These are phyloP conservation scores for Lobulomyces angularis DNA, from an alignment of 192 early-diverging fungal genomes.

Conservation along the genomic window DNA sequence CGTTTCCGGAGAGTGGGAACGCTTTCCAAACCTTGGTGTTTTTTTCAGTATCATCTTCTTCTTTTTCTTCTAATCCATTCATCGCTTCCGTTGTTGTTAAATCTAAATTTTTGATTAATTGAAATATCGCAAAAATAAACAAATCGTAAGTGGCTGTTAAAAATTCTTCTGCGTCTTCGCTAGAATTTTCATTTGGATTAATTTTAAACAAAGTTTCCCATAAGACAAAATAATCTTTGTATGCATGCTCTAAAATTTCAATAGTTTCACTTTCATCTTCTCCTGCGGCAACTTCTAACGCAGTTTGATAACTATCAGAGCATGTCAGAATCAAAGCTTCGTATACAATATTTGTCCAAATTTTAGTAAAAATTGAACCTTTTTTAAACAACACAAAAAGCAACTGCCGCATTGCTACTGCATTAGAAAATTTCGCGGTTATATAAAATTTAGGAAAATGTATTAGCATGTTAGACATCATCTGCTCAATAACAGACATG, in stretches of 20 bases:
- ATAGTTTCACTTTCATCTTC: slow-evolving; percentile 1
- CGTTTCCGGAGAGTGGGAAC: slow-evolving; percentile 27
- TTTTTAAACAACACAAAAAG: no score
- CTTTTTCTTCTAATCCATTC: slow-evolving; percentile 9
- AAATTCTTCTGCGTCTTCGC: slow-evolving; percentile 12
- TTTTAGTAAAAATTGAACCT: no score
- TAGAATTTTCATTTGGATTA: slow-evolving; percentile 10
- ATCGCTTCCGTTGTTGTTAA: slow-evolving; percentile 23
- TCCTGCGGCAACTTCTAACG: slow-evolving; percentile 2
- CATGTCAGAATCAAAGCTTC: slow-evolving; percentile 39
- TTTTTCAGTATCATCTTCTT: slow-evolving; percentile 6
- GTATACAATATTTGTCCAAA: slow-evolving; percentile 40
- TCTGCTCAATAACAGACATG: no score
- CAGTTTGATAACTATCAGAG: no score
- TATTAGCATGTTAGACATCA: no score
- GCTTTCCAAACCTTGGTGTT: background rate
- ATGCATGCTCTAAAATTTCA: slow-evolving; percentile 18
- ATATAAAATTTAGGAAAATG: no score
- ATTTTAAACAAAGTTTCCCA: slow-evolving; percentile 46
- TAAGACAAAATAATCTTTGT: slow-evolving; percentile 40
- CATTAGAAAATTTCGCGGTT: no score
- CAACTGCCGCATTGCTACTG: no score
- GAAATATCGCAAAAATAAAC: slow-evolving; percentile 24
- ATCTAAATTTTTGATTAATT: slow-evolving; percentile 29
- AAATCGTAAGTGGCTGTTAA: slow-evolving; percentile 37